These are phyloP conservation scores for Neltuma alba DNA, from an alignment of 306 rosid genomes.

Conservation along the genomic window DNA sequence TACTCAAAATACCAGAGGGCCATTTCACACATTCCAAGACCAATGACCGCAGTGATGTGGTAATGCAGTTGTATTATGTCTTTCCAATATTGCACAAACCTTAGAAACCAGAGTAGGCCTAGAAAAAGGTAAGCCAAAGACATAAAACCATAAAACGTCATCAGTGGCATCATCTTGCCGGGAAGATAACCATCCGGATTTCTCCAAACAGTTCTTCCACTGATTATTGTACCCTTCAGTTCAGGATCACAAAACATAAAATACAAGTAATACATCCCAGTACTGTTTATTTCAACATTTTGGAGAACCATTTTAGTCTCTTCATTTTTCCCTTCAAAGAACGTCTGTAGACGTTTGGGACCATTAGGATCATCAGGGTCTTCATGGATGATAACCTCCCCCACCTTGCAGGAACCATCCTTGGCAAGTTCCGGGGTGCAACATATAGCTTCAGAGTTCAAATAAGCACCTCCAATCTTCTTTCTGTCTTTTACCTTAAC, in stretches of 20 bases:
- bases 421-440: slow-evolving; percentile 73
- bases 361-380: slow-evolving; percentile 51
- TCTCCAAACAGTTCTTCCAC: slow-evolving; percentile 80
- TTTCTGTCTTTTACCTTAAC: slow-evolving; percentile 62
- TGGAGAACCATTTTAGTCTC: slow-evolving; percentile 62
- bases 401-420: slow-evolving; percentile 69
- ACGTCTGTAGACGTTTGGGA: slow-evolving; percentile 65
- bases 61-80: slow-evolving; percentile 71
- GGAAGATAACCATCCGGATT: slow-evolving; percentile 80
- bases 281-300: slow-evolving; percentile 57
- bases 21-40: slow-evolving; percentile 86
- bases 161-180: slow-evolving; percentile 70
- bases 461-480: slow-evolving; percentile 66
- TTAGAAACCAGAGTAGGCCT: slow-evolving; percentile 71
- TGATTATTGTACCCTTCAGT: slow-evolving; percentile 56
- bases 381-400: slow-evolving; percentile 71
- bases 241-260: slow-evolving; percentile 87
- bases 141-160: slow-evolving; percentile 75
- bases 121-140: slow-evolving; percentile 70
- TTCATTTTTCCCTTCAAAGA: slow-evolving; percentile 62
- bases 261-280: slow-evolving; percentile 77
- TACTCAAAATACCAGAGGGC: slow-evolving; percentile 80
- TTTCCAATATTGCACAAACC: slow-evolving; percentile 69
- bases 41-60: slow-evolving; percentile 74
- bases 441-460: slow-evolving; percentile 69